Base-by-base conservation (phyloP, 2,329 filamentous ascomycete species). In the Juglanconis juglandina region DNA sequence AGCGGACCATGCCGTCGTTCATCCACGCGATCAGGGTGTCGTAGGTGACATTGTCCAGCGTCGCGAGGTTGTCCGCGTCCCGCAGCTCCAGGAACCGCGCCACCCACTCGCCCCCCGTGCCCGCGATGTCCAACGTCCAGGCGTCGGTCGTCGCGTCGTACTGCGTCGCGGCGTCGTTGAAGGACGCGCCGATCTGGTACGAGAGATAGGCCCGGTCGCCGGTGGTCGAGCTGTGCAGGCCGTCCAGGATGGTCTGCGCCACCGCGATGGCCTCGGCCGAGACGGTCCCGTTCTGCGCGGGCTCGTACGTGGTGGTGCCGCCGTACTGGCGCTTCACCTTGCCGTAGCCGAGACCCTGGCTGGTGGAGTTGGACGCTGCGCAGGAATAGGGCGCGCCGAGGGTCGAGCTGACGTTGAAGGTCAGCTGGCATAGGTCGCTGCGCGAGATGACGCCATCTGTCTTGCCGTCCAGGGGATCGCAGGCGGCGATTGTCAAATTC, bases 401-500 rank as follows among this genome's bases (percentile, higher is more conserved):
- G 69, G 60, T 62, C 70, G 56, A 48, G 68, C 64, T 1, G 30
- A 67, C 63, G 11, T 71, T 70, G 33, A 69, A 66, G 34, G 70
- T 61, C 53, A 75, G 72, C 49, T 69, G 66, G 67, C 78, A 81
- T 4, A 68, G 64, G 9, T 66, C 64, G 0, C 75, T 75, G 41
- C 75, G 72, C 37, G 72, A 74, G 33, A 80, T 71, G 52, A 80
- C 77, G 32, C 69, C 71, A 59, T 81, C 78, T 3, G 67, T 64
- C 2, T 79, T 62, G 1, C 77, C 76, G 62, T 80, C 78, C 44
- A 76, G 72, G 0, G 64, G 60, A 66, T 81, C 78, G 58, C 78
- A 80, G 65, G 79, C 77, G 1, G 72, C 71, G 50, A 86, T 83
- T 3, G 82, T 85, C 44, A 74, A 72, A 66, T 84, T 85, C n/a